Conservation (phyloP, 768 basidiomycete genomes). For the Russula lepida region DNA sequence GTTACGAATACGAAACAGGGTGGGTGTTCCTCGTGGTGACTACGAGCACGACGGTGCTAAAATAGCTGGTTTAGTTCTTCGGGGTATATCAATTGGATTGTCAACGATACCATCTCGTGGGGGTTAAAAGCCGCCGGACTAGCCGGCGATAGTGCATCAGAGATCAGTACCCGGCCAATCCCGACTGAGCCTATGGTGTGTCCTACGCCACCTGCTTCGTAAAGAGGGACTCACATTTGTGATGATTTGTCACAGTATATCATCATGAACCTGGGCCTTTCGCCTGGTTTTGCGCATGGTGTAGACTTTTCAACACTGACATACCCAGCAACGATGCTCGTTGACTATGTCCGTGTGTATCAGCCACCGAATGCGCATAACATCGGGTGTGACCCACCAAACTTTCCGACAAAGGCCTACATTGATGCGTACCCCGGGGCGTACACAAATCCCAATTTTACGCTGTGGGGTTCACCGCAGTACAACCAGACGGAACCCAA, state of each 20-base stretch:
- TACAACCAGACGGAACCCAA: constrained; percentile 17
- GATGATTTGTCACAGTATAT: constrained; percentile 47
- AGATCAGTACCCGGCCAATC: constrained; percentile 61
- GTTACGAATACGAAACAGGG: constrained; percentile 63
- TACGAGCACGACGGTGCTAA: neutral
- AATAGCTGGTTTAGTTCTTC: neutral
- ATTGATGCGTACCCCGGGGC: constrained; percentile 66
- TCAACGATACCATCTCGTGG: constrained; percentile 61
- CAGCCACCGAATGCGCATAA: constrained; percentile 63
- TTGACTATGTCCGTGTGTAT: constrained; percentile 90
- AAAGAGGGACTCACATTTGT: neutral
- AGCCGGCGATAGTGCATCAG: constrained; percentile 46
- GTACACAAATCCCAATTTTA: constrained; percentile 77
- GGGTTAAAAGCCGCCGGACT: constrained; percentile 63
- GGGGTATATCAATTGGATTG: constrained; percentile 77
- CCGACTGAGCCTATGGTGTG: constrained; percentile 82
- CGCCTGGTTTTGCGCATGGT: constrained; percentile 57
- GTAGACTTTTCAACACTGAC: constrained; percentile 63
- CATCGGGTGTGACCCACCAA: constrained; percentile 75
- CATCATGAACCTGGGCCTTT: constrained; percentile 80
- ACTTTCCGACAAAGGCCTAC: constrained; percentile 74
- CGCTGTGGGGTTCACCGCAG: constrained; percentile 48
- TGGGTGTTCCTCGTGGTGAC: constrained; percentile 43
- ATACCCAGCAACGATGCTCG: constrained; percentile 65
- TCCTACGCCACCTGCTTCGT: neutral